These are phyloP conservation scores for Phylloporus rhodoxanthus DNA, from an alignment of 768 basidiomycete species.

Conservation along the genomic window DNA sequence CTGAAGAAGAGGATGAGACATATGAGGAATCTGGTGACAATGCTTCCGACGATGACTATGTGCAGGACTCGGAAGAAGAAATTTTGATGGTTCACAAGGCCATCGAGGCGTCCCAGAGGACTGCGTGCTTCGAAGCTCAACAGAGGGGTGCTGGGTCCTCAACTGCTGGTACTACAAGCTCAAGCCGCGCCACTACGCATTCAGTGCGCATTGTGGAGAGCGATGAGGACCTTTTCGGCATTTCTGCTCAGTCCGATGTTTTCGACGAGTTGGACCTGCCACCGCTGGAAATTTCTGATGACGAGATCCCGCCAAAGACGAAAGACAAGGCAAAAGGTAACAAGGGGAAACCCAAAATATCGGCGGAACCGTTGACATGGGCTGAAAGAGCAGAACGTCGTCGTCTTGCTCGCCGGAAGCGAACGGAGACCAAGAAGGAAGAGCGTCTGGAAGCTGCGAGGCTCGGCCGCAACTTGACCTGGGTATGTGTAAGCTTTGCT, in stretches of 20 bases:
- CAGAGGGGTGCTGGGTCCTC: constrained; percentile 29
- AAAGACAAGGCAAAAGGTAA: constrained; percentile 29
- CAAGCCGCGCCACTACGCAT: constrained; percentile 36
- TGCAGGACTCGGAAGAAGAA: constrained; percentile 34
- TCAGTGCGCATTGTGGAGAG: constrained; percentile 1
- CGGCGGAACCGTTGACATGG: constrained; percentile 4
- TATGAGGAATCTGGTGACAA: constrained; percentile 47
- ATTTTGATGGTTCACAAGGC: constrained; percentile 51
- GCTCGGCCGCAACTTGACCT: constrained; percentile 70
- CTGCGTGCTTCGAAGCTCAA: constrained; percentile 25
- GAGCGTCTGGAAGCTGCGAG: constrained; percentile 46
- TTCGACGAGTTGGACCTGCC: constrained; percentile 8
- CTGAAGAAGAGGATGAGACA: constrained; percentile 36
- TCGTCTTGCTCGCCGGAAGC: constrained; percentile 17
- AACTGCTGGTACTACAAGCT: constrained; percentile 36
- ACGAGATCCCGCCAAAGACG: constrained; percentile 22
- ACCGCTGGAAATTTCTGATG: constrained; percentile 8
- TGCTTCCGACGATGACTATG: constrained; percentile 46
- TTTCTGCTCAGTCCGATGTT: constrained; percentile 2
- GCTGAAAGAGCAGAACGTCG: constrained; percentile 6
- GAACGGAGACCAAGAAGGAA: constrained; percentile 37
- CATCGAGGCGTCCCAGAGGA: constrained; percentile 47
- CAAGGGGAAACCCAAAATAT: constrained; percentile 8
- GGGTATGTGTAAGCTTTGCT: constrained; percentile 38
- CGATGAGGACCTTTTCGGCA: constrained; percentile 9